Evolutionary conservation across 257 asterid species (phyloP), one percentile per base, ranked within the genome.

Genomic region (Ehretia macrophylla): DNA sequence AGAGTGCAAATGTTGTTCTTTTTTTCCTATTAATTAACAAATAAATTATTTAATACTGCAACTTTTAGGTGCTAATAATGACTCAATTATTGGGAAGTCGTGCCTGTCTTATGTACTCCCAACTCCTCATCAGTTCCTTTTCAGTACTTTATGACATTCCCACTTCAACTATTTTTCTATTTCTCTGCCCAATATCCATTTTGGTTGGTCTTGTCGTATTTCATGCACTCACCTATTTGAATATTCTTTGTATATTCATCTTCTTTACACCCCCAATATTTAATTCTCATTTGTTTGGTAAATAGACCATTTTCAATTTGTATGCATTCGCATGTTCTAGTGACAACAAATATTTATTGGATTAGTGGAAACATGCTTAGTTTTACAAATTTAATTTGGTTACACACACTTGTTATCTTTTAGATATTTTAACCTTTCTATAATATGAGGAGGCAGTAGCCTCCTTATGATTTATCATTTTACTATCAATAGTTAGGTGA

Each of bases 81-180:
- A 86, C 90, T 77, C 90, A 88, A 88, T 88, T 85, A 88, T 88
- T 83, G 66, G 63, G 68, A 64, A 79, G 69, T 75, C 72, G 79
- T 78, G 82, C 85, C 74, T 19, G 58, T 57, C 64, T 58, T 50
- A 58, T 45, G 56, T 66, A 73, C 66, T 68, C 76, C 63, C 72
- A 67, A 62, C 71, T 64, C 64, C n/a, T 64, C 32, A 17, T 12
- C 35, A 44, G 37, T 32, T 58, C 70, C 64, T 68, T 81, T 74
- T 56, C 48, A 17, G n/a, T n/a, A n/a, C 62, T 63, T 62, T 70
- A 75, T 85, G 82, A 77, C 85, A 81, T 77, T 81, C 68, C 90
- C 95, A 85, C 90, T 83, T 70, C 21, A 61, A 16, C 50, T 76
- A 38, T 59, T 71, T 79, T 79, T 75, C 10, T 55, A 51, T 69